Evolutionary conservation across 2,329 filamentous ascomycete species (phyloP).

Genomic region (Penicillium expansum): DNA sequence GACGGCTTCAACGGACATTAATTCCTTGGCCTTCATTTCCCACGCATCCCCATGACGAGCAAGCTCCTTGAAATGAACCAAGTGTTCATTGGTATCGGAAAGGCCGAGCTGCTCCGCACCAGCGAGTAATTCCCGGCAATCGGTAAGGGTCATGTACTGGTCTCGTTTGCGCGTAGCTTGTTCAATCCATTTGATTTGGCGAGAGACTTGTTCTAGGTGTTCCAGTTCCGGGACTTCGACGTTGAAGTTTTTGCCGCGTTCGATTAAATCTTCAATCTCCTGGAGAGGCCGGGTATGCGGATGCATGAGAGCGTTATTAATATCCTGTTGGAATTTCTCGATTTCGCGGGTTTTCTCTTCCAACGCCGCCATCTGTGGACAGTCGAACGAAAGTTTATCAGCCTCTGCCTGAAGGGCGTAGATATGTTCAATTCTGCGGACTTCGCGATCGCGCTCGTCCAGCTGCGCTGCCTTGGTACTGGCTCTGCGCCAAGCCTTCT

Average conservation of each 20-base stretch:
- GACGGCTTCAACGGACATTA: conserved; percentile 86
- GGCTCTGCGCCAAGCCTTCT: conserved; percentile 77
- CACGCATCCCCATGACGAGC: conserved; percentile 75
- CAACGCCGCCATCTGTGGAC: conserved; percentile 81
- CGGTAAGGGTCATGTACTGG: conserved; percentile 68
- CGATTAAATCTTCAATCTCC: conserved; percentile 86
- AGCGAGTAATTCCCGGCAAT: conserved; percentile 75
- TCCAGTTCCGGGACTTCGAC: conserved; percentile 89
- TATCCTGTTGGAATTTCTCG: conserved; percentile 76
- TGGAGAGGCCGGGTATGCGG: conserved; percentile 62
- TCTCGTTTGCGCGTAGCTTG: conserved; percentile 67
- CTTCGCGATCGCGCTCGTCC: conserved; percentile 78
- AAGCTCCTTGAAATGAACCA: conserved; percentile 73
- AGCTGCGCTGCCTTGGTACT: conserved; percentile 71
- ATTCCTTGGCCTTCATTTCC: conserved; percentile 88
- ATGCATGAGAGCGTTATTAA: conserved; percentile 67
- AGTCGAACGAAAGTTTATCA: conserved; percentile 86
- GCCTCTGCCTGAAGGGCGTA: conserved; percentile 79
- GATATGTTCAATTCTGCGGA: conserved; percentile 86
- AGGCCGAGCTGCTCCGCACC: conserved; percentile 76
- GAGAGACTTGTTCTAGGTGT: conserved; percentile 72
- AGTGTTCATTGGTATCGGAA: conserved; percentile 73
- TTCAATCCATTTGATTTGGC: conserved; percentile 85
- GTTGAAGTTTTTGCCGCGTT: conserved; percentile 83
- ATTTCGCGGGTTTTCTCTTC: conserved; percentile 83